Evolutionary conservation across 2,329 filamentous ascomycete species (phyloP), one percentile per base, ranked within the genome.

Genomic region (Phoma sp.): DNA sequence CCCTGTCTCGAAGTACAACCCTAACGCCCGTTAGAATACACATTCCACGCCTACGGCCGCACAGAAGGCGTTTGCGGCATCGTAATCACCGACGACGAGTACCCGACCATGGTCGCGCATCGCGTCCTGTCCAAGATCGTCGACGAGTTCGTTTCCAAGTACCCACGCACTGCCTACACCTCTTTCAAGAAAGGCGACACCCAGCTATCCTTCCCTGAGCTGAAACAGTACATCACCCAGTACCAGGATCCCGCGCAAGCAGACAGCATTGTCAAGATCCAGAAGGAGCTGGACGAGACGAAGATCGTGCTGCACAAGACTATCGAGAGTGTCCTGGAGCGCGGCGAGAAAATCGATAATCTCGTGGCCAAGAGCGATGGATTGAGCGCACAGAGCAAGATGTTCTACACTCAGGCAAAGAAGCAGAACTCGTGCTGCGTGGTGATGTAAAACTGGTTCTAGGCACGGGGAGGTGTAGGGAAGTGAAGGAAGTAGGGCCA

Each of bases 281-380:
- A 98, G 77, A 89, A 91, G 79, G 92, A 99, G 80, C 83, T 99
- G 58, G 93, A 98, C 71, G 93, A 97, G 82, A 98, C 93, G 57
- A 98, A 97, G 84, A 93, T 96, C 71, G 89, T 96, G 55, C 82
- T 99, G 67, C 92, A 98, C 80, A 96, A 98, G 85, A 97, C 95
- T 39, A 97, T 96, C 68, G 89, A 96, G 80, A 90, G 86, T 69
- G 87, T 89, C 42, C 77, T 97, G 69, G 89, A 97, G 81, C 85
- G 95, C 58, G 95, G 93, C 37, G 93, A 98, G 85, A 98, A 97
- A 84, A 91, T 99, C 65, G 93, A 98, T 72, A 90, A 89, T 67
- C 78, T 99, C 66, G 93, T 98, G 40, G 88, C 88, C 61, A 98
- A 98, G 86, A 96, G 91, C 69, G 91, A 96, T 67, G 91, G 88